These are phyloP conservation scores for Evansstolkia leycettana DNA, from an alignment of 495 filamentous ascomycete genomes.

Conservation along the genomic window DNA sequence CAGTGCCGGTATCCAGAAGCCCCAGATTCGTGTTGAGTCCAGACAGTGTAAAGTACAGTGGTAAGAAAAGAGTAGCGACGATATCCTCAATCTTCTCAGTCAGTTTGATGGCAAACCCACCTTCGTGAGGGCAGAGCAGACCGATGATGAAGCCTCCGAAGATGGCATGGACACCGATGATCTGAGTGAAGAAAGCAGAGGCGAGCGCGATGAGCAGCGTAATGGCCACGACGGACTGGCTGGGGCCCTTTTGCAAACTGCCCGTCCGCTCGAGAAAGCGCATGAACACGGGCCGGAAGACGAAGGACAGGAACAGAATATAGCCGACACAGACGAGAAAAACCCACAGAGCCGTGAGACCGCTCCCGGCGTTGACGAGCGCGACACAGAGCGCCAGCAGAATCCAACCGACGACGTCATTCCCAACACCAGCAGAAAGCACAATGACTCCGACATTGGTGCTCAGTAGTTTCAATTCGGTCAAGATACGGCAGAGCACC, in stretches of 20 bases:
- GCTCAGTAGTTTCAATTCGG: slow-evolving; percentile 77
- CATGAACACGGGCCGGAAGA: slow-evolving; percentile 66
- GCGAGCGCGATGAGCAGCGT: slow-evolving; percentile 68
- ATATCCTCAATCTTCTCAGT: slow-evolving; percentile 96
- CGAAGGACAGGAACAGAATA: slow-evolving; percentile 63
- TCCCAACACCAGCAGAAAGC: slow-evolving; percentile 87
- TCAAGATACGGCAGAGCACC: slow-evolving; percentile 87
- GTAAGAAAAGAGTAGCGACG: slow-evolving; percentile 76
- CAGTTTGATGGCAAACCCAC: slow-evolving; percentile 86
- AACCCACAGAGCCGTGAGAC: slow-evolving; percentile 79
- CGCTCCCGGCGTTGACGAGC: slow-evolving; percentile 77
- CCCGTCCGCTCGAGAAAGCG: slow-evolving; percentile 61
- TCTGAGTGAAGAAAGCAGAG: slow-evolving; percentile 90
- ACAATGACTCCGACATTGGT: slow-evolving; percentile 84
- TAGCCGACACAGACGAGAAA: slow-evolving; percentile 67
- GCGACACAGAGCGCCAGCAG: slow-evolving; percentile 89
- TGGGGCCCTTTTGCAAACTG: slow-evolving; percentile 80
- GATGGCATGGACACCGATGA: slow-evolving; percentile 86
- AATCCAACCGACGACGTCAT: slow-evolving; percentile 93
- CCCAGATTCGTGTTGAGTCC: slow-evolving; percentile 85
- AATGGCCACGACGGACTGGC: slow-evolving; percentile 71
- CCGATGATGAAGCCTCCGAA: slow-evolving; percentile 85
- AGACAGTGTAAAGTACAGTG: slow-evolving; percentile 91
- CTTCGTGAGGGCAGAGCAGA: slow-evolving; percentile 86
- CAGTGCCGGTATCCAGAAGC: slow-evolving; percentile 66